Base-by-base conservation (phyloP, 83 land plant species). In the Larix sibirica region DNA sequence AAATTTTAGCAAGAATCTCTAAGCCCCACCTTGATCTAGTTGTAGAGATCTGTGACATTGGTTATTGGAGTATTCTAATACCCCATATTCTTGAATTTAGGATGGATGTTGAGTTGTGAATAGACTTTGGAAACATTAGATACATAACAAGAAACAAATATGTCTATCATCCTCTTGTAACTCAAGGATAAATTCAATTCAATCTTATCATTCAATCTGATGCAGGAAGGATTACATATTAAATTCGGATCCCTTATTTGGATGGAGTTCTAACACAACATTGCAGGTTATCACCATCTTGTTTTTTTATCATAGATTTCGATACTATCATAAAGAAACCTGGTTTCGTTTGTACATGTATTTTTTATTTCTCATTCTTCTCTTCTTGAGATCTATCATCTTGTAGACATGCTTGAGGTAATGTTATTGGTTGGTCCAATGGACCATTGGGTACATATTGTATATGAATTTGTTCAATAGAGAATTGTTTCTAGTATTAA, bases 391-490 rank as follows among this genome's bases (percentile, higher is more conserved):
- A 69, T 40, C 42, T 69, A n/a, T 69, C 74, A 69, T 44, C 74
- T 36, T 36, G 17, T 21, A 76, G 79, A 47, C 60, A 60, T 76
- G 60, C 31, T 44, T 50, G 79, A 76, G 59, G 23, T 50, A 24
- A 5, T 76, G 79, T 4, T 50, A 76, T 76, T 76, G 50, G 54
- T 76, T 76, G 79, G 79, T 76, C 79, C 47, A 76, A 76, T 50
- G 79, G 79, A 76, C 79, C 79, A 23, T 60, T 24, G 31, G 79
- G 79, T 76, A 76, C 59, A 76, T 60, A 54, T 47, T 47, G 79
- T 76, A 76, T 47, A 76, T 33, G 79, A 76, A 76, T 76, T 76
- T 76, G 79, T 76, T 76, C 10, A 76, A 26, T 33, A 50, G 60
- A 76, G 58, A 33, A 76, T 21, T 76, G 60, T 76, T 60, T 76